Conservation (phyloP, 1,139 yeast species). For the Hyphopichia fennica region DNA sequence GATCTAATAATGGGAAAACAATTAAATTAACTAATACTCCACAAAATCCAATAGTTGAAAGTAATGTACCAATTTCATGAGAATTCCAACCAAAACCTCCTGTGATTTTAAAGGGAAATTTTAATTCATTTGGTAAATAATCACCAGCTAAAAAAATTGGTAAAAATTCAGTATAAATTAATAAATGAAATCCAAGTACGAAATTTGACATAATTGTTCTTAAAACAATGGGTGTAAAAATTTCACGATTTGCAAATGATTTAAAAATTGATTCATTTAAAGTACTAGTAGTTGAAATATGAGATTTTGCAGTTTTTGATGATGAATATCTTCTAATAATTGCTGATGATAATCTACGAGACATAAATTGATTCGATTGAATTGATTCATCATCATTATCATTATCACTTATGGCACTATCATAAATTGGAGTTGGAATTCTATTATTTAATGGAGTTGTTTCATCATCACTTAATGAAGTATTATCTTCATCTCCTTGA, state of each 20-base stretch:
- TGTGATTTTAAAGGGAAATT: slow-evolving; percentile 33
- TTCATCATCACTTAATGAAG: background rate
- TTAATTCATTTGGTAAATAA: slow-evolving; percentile 29
- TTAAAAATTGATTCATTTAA: background rate
- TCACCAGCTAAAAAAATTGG: slow-evolving; percentile 61
- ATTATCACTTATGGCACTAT: slow-evolving; percentile 1
- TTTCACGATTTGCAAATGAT: slow-evolving; percentile 3
- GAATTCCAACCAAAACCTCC: slow-evolving; percentile 39
- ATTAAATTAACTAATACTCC: slow-evolving; percentile 55
- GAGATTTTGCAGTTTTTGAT: background rate
- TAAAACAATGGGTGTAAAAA: slow-evolving; percentile 37
- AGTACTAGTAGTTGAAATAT: background rate
- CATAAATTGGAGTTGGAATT: too few relatives aligned
- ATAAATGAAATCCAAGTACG: slow-evolving; percentile 46
- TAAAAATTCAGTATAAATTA: slow-evolving; percentile 56
- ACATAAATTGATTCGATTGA: slow-evolving; percentile 24
- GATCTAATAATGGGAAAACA: slow-evolving; percentile 56
- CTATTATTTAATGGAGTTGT: slow-evolving; percentile 5
- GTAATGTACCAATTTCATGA: slow-evolving; percentile 52
- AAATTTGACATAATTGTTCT: slow-evolving; percentile 43
- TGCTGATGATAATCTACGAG: slow-evolving; percentile 37
- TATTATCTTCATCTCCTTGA: background rate
- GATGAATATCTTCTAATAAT: slow-evolving; percentile 42
- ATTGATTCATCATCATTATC: slow-evolving; percentile 10
- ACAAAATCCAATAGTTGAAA: slow-evolving; percentile 56